Evolutionary conservation across 192 early-diverging fungal genomes (phyloP).

Genomic region (Linnemannia hyalina): DNA sequence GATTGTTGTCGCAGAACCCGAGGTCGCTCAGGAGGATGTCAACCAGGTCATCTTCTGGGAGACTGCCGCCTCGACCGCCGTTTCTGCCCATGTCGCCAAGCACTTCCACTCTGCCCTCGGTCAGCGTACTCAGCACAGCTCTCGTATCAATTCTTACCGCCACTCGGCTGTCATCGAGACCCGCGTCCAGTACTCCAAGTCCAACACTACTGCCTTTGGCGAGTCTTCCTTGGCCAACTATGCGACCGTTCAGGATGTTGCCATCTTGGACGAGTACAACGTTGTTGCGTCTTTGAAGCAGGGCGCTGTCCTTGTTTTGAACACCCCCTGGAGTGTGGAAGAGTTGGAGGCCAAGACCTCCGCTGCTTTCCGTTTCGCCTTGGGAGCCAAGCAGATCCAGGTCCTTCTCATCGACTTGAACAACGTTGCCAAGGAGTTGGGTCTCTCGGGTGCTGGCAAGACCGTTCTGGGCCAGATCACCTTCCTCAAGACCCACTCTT

Average conservation of each 20-base stretch:
- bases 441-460: conserved; percentile 64
- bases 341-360: conserved; percentile 79
- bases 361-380: conserved; percentile 68
- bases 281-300: conserved; percentile 64
- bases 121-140: conserved; percentile 49
- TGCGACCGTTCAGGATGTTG: conserved; percentile 73
- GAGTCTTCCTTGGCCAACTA: conserved; percentile 66
- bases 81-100: conserved; percentile 66
- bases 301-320: conserved; percentile 71
- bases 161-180: conserved; percentile 72
- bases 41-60: conserved; percentile 73
- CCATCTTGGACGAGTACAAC: conserved; percentile 71
- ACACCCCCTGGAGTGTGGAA: conserved; percentile 75
- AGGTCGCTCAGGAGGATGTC: conserved; percentile 51
- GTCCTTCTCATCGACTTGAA: conserved; percentile 75
- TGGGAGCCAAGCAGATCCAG: conserved; percentile 65
- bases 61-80: conserved; percentile 46
- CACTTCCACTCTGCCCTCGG: conserved; percentile 63
- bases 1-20: conserved; percentile 23
- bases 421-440: conserved; percentile 71
- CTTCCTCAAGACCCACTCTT: conserved; percentile 41
- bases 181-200: conserved; percentile 68
- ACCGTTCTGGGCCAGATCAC: conserved; percentile 67
- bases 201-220: conserved; percentile 41
- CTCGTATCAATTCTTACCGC: conserved; percentile 66